Evolutionary conservation across 1,139 yeast species (phyloP).

Genomic region (Candida frijolesensis): DNA sequence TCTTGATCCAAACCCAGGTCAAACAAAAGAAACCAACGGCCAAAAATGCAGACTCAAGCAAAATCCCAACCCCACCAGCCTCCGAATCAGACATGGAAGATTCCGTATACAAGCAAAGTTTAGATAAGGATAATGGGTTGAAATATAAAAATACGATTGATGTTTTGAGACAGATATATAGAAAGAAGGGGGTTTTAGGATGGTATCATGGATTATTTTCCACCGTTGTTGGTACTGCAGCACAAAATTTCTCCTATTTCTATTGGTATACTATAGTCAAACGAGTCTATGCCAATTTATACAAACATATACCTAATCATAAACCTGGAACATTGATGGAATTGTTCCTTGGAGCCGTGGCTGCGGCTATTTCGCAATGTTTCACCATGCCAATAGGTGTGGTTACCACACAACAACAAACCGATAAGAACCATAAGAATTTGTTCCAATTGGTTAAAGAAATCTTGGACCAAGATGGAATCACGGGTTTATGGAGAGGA

Average conservation of each 20-base stretch:
- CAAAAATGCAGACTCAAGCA: conserved; percentile 7
- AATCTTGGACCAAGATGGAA: conserved; percentile 66
- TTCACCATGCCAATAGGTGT: conserved; percentile 85
- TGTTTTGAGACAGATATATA: conserved; percentile 60
- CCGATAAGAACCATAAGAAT: conserved; percentile 46
- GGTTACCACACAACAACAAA: conserved; percentile 83
- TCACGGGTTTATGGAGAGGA: conserved; percentile 81
- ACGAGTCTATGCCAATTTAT: conserved; percentile 51
- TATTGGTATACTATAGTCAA: conserved; percentile 84
- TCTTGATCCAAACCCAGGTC: conserved; percentile 72
- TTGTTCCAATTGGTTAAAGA: conserved; percentile 54
- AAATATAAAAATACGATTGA: conserved; percentile 64
- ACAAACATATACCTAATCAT: conserved; percentile 40
- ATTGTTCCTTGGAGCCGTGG: conserved; percentile 76
- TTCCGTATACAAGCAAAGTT: conserved; percentile 26
- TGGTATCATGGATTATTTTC: conserved; percentile 77
- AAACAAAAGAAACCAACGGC: conserved; percentile 21
- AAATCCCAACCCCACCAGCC: conserved; percentile 18
- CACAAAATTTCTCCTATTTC: conserved; percentile 82
- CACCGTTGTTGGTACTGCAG: conserved; percentile 71
- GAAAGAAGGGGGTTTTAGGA: conserved; percentile 65
- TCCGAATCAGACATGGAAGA: conserved; percentile 26
- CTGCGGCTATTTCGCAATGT: conserved; percentile 83
- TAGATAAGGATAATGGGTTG: conserved; percentile 26
- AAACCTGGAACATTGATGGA: conserved; percentile 66